Percentiles rank a stretch among this genome's conserved stretches.
These are phyloP conservation scores for Scenedesmus sp. DNA, from an alignment of 163 green algal species.

Conservation along the genomic window DNA sequence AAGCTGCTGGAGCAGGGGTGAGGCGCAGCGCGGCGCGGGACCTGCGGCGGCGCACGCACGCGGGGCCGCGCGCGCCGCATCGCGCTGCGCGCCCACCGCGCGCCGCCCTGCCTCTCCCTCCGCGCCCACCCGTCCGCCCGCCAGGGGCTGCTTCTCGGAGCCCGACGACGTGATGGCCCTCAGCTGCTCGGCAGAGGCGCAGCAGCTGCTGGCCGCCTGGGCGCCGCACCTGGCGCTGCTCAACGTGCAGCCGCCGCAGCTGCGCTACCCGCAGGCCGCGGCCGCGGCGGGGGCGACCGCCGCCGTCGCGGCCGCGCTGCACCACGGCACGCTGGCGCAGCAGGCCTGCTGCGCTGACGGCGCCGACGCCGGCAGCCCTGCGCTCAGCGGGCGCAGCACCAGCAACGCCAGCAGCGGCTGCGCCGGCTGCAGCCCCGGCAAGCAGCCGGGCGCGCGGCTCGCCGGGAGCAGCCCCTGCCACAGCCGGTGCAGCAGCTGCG, in stretches of 20 bases:
- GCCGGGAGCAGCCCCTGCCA: not conserved
- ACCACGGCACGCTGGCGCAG: slow-evolving; percentile 4
- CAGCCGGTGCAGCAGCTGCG: not conserved
- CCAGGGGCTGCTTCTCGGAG: slow-evolving; percentile 17
- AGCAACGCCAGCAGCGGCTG: slow-evolving; percentile 15
- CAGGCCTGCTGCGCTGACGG: not conserved
- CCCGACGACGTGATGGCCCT: slow-evolving; percentile 1
- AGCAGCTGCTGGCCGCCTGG: slow-evolving; percentile 26
- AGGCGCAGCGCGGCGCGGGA: not conserved
- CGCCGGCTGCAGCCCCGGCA: not conserved
- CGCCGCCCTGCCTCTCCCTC: no score
- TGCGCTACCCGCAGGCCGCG: not conserved
- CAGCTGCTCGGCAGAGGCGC: slow-evolving; percentile 10
- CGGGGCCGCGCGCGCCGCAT: no score
- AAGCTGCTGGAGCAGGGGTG: slow-evolving; percentile 24
- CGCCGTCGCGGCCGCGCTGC: no score
- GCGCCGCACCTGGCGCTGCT: slow-evolving; percentile 33
- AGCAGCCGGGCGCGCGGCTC: not conserved
- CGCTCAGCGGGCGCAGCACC: not conserved
- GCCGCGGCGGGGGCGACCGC: no score
- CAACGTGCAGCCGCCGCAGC: not conserved
- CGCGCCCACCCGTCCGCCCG: no score
- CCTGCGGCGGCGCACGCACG: no score
- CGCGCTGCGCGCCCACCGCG: no score
- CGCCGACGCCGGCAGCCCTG: not conserved